Evolutionary conservation across 2,329 filamentous ascomycete genomes (phyloP).

Genomic region (Colletotrichum camelliae): DNA sequence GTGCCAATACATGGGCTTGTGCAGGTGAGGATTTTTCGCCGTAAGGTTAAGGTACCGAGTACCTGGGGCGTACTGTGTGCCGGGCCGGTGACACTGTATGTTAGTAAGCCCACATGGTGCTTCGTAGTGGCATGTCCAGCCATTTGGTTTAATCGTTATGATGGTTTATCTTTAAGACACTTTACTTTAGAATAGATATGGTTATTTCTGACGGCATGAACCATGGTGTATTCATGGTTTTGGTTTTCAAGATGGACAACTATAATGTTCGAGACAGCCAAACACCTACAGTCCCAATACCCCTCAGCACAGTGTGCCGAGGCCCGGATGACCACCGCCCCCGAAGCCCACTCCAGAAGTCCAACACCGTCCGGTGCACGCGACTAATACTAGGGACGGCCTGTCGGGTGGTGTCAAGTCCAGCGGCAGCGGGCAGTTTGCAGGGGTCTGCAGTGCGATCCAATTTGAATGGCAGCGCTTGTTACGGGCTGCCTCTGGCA

Average conservation of each 20-base stretch:
- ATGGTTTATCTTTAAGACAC: background rate
- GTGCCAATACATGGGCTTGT: background rate
- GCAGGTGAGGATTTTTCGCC: conserved; percentile 18
- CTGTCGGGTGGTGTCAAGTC: conserved; percentile 8
- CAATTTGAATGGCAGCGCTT: background rate
- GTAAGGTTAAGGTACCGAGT: conserved; percentile 6
- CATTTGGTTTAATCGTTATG: background rate
- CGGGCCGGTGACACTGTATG: background rate
- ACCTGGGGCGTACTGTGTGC: background rate
- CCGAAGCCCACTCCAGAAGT: background rate
- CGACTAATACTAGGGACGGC: conserved; percentile 5
- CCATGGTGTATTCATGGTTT: background rate
- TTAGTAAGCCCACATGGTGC: background rate
- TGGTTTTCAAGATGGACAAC: background rate
- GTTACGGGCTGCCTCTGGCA: background rate
- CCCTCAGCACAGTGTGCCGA: conserved; percentile 5
- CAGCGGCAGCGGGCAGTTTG: background rate
- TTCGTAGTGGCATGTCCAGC: background rate
- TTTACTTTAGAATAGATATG: background rate
- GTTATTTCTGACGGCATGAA: background rate
- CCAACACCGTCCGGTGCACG: conserved; percentile 1
- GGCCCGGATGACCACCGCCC: background rate
- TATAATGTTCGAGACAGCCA: background rate
- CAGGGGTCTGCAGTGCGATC: conserved; percentile 4
- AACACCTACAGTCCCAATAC: background rate